Evolutionary conservation across 2,329 filamentous ascomycete genomes (phyloP), one percentile per base, ranked within the genome.

Genomic region (Mollisiaceae sp.): DNA sequence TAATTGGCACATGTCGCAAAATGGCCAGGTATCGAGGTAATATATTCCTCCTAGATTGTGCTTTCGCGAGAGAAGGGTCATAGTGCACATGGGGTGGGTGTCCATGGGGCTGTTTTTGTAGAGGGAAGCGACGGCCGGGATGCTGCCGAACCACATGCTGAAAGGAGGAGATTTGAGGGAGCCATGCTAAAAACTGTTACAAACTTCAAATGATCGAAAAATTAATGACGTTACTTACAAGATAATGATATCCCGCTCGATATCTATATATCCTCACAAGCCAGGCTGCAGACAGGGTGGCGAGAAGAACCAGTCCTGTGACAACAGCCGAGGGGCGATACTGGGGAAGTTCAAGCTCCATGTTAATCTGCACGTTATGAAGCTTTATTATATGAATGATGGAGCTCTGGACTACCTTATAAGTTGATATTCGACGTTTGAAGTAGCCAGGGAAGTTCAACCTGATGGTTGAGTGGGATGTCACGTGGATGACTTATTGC

Each of bases 61-160:
- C 45, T 66, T 63, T 15, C 60, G 60, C 27, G 27, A 36, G n/a
- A 66, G 60, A 22, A 66, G 50, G 12, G 64, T 66, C 27, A 63
- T 59, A 9, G 57, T 63, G n/a, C 41, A 52, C 60, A 63, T 63
- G 4, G 60, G 47, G 35, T 66, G 64, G 0, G 61, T 56, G 35
- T 66, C 60, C 20, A 24, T 59, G 2, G 64, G 64, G 14, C 55
- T 60, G 32, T 38, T 41, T 18, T 59, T 63, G 35, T 52, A 66
- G 1, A 63, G n/a, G 9, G 50, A 57, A 22, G 57, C 56, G 14
- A 63, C 27, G 15, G 38, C 60, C 2, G 56, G 56, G 4, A 66
- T 57, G 32, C 52, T 66, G 2, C 65, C 61, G 18, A 66, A 60
- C 38, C 57, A 60, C 57, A 61, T 54, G 35, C 50, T 66, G 22